Base-by-base conservation (phyloP, 805 yeast genomes). In the Candida silvatica region DNA sequence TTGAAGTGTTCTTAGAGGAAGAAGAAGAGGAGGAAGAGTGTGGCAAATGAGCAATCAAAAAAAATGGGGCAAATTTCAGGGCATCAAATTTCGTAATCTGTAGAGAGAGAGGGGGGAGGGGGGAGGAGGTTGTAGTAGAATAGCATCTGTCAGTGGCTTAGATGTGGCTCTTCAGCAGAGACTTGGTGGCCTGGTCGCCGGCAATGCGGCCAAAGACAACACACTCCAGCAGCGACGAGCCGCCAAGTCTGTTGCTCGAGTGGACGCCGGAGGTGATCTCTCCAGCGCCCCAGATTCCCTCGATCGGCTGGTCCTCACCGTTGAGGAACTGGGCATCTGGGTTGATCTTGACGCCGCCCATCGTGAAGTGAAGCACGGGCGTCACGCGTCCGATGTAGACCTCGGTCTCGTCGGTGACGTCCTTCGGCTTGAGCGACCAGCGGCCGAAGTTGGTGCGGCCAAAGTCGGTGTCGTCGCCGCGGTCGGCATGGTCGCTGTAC, bases 241-340 rank as follows among this genome's bases (percentile, higher is more conserved):
- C 82, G 17, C 76, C 81, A 20, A 78, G 53, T 48, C 85, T 64
- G 51, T 77, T 77, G 17, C 65, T 69, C 7, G 85, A 84, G 48
- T 78, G 85, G 7, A 78, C 74, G 30, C 86, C 85, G 14, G 81
- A 80, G 32, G 80, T 70, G 18, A 74, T 74, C 50, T 78, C 86
- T 12, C 86, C 86, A 20, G 71, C 71, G 1, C 82, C 83, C 53
- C 65, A 77, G 7, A 77, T 47, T 8, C 80, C 80, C 2, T 52
- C 42, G 6, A 73, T 60, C n/a, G 49, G 45, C 20, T 42, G 31
- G 6, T 54, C 53, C 1, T 50, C 43, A 20, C 39, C 46, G n/a
- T 59, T 43, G 36, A 67, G 35, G 41, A 58, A 47, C 50, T 67
- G 52, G 1, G 74, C 58, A 29, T 62, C 54, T 30, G 64, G 64